Percentiles rank a stretch among this genome's conserved stretches.
These are phyloP conservation scores for Xylariaceae sp. DNA, from an alignment of 2,329 filamentous ascomycete genomes.

Conservation along the genomic window DNA sequence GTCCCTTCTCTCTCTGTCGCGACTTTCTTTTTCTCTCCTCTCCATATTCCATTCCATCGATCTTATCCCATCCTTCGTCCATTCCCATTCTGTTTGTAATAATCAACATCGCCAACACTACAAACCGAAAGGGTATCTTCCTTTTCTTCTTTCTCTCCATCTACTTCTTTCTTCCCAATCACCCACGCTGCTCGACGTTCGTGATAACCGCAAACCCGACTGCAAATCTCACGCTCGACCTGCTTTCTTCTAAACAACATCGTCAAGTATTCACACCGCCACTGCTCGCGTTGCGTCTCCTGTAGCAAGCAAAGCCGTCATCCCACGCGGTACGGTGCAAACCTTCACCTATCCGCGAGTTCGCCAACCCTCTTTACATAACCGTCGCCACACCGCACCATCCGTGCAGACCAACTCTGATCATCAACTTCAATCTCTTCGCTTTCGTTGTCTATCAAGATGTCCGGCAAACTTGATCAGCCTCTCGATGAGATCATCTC, in stretches of 20 bases:
- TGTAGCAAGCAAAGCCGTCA: constrained; percentile 2
- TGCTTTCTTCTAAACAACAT: constrained; percentile 2
- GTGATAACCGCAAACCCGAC: constrained; percentile 1
- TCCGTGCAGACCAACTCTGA: constrained; percentile 21
- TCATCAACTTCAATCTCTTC: constrained; percentile 33
- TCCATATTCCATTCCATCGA: background rate
- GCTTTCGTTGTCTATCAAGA: constrained; percentile 46
- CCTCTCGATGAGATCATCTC: constrained; percentile 96
- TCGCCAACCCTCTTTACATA: background rate
- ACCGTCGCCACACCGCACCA: constrained; percentile 5
- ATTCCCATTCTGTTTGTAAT: constrained; percentile 5
- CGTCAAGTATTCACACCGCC: background rate
- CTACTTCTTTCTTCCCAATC: background rate
- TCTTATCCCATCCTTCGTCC: background rate
- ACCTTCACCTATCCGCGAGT: background rate
- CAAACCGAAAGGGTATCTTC: constrained; percentile 6
- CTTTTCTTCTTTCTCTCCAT: constrained; percentile 16
- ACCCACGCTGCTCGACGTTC: background rate
- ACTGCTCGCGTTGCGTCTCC: background rate
- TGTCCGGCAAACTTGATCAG: constrained; percentile 95
- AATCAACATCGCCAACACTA: background rate
- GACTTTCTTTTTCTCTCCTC: constrained; percentile 1
- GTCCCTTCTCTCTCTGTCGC: constrained; percentile 4
- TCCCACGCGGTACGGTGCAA: background rate
- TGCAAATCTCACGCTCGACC: constrained; percentile 10